Base-by-base conservation (phyloP, 202 grass and related monocot genomes). In the Alloteropsis angusta region DNA sequence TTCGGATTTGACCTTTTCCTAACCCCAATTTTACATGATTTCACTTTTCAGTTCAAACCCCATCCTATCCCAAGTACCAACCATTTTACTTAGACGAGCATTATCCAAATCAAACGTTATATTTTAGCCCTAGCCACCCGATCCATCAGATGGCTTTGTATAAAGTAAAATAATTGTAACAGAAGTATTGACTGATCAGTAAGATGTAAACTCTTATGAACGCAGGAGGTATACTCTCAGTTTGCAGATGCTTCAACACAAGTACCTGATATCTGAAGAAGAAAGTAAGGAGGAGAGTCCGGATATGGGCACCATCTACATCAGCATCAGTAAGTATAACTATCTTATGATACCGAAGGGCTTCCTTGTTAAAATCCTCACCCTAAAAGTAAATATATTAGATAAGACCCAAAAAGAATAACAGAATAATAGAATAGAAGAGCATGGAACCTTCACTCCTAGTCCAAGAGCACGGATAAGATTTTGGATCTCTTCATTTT, bases 241-340 rank as follows among this genome's bases (percentile, higher is more conserved):
- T 75, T 80, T 42, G 54, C 64, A 71, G 11, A 53, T 54, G 56
- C 39, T 81, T 60, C 53, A 55, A 58, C 15, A 85, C 39, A 34
- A 64, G 10, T 77, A 99, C 96, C 86, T 99, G 96, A 81, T 93
- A 99, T 95, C 96, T 95, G 88, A 93, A 99, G 88, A 99, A 99
- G 89, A 98, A 98, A 65, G 92, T 99, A 78, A 99, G 88, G 39
- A 99, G 90, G 59, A 99, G 92, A 65, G 96, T 99, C 39, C 96
- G 84, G 34, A 99, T 99, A 81, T 99, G 96, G 19, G 96, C 92
- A 66, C 92, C 92, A 82, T 99, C 96, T 69, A 99, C 96, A 89
- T 99, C 96, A 75, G 96, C 96, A 89, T 99, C 92, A 49, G 96
- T 95, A 48, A 99, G 80, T 50, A 95, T 99, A 76, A 95, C 84